These are phyloP conservation scores for Pichia californica DNA, from an alignment of 805 yeast species.

Conservation along the genomic window DNA sequence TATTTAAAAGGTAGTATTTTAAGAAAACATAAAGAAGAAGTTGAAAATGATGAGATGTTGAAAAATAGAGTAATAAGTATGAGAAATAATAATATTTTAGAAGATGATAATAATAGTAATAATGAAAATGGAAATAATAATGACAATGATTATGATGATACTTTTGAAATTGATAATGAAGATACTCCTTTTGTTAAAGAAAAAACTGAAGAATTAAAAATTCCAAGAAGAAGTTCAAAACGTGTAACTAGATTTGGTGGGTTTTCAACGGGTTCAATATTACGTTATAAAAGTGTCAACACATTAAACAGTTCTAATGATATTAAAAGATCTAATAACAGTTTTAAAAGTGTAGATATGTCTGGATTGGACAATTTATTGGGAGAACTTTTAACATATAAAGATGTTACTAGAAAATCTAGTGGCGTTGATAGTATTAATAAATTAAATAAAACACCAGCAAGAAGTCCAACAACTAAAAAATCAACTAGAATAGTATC, in stretches of 20 bases:
- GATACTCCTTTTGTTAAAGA: no score
- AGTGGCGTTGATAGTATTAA: neutral
- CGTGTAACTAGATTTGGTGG: neutral
- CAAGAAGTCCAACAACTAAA: no score
- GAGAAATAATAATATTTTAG: neutral
- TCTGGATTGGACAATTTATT: conserved; percentile 5
- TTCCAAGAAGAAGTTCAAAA: conserved; percentile 15
- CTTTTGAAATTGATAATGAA: neutral
- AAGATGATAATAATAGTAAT: neutral
- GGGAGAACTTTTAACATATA: neutral
- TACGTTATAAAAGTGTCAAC: neutral
- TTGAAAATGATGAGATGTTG: conserved; percentile 3
- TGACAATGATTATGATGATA: neutral
- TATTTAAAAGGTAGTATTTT: conserved; percentile 6
- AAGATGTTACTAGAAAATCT: no score
- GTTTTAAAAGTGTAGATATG: conserved; percentile 8
- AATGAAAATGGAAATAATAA: neutral
- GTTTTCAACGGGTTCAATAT: neutral
- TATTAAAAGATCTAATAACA: neutral
- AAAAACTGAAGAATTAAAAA: conserved; percentile 2
- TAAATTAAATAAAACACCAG: neutral
- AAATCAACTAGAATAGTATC: neutral
- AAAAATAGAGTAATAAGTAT: neutral
- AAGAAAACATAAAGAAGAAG: conserved; percentile 4
- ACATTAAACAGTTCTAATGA: conserved; percentile 2